Conservation (phyloP, 345 rosid genomes). For the Salix udensis region DNA sequence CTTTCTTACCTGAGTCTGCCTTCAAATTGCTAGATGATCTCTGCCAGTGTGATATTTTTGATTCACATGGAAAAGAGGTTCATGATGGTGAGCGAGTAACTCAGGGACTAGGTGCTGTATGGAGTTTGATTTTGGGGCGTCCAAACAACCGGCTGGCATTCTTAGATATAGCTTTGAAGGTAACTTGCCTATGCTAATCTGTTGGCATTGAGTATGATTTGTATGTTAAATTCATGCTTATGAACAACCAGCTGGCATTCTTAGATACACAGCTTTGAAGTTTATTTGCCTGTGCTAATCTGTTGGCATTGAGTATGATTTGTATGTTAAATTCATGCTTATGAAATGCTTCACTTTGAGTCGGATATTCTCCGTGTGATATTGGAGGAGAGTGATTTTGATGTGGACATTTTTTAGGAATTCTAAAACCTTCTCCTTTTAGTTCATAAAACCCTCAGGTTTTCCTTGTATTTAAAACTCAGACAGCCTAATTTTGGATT, state of each 20-base stretch:
- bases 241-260: slow-evolving; percentile 67
- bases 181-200: slow-evolving; percentile 10
- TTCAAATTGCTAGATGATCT: slow-evolving; percentile 69
- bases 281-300: slow-evolving; percentile 24
- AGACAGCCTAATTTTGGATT: not conserved
- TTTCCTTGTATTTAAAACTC: not conserved
- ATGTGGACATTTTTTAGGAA: not conserved
- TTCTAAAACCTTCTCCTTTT: not conserved
- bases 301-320: not conserved
- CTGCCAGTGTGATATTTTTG: slow-evolving; percentile 65
- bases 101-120: slow-evolving; percentile 94
- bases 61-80: slow-evolving; percentile 51
- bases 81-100: slow-evolving; percentile 85
- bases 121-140: slow-evolving; percentile 94
- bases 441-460: not conserved
- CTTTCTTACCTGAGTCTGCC: slow-evolving; percentile 68
- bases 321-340: not conserved
- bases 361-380: not conserved
- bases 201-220: not conserved
- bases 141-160: slow-evolving; percentile 78
- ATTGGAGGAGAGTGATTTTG: not conserved
- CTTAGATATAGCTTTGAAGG: slow-evolving; percentile 84
- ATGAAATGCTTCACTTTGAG: not conserved
- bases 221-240: not conserved
- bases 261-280: slow-evolving; percentile 78